Evolutionary conservation across 1,284 basidiomycete species (phyloP), one percentile per base, ranked within the genome.

Genomic region (Ganoderma resinaceum): DNA sequence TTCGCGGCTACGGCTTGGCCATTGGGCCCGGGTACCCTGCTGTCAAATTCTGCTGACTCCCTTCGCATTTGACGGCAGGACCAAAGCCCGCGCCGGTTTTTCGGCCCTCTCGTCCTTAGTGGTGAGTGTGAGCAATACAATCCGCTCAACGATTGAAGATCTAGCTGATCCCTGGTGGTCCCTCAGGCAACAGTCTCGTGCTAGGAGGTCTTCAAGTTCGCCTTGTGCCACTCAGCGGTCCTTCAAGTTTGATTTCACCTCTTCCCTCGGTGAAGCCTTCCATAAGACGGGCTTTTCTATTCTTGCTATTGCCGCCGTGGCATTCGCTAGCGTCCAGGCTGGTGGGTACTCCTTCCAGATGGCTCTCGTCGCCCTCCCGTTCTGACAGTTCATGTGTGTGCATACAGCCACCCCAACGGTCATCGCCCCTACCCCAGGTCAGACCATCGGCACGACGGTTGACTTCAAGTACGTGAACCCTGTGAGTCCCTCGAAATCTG

Each of bases 401-500:
- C 14, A 33, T 55, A 55, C 11, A 55, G 53, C 53, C 11, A 33
- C 29, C 29, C 53, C 53, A 7, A 33, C 26, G 18, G 53, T 33
- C 53, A 4, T 55, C 53, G 7, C 29, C 29, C 53, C 53, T 11
- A 33, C 29, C 29, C 2, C 29, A 5, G 53, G 18, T 20, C 26
- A 31, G 29, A 33, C 18, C 53, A 31, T 55, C 5, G 53, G 29
- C 29, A 6, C 20, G 29, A 33, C 53, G 16, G 12, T 55, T 16
- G 53, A 33, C 53, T 55, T 55, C 29, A 33, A 55, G 53, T 55
- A 55, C 31, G 29, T 55, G 29, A 55, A 55, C 53, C 29, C 53
- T 3, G 53, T 55, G 31, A 55, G 29, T 33, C 29, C 29, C 14
- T 18, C 16, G 1, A 5, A 16, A 33, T 20, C 14, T 7, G 1